A percentile compares a stretch with the other conserved stretches of the same genome.
Conservation (phyloP, 768 basidiomycete species). For the Neoboletus subvelutipes region DNA sequence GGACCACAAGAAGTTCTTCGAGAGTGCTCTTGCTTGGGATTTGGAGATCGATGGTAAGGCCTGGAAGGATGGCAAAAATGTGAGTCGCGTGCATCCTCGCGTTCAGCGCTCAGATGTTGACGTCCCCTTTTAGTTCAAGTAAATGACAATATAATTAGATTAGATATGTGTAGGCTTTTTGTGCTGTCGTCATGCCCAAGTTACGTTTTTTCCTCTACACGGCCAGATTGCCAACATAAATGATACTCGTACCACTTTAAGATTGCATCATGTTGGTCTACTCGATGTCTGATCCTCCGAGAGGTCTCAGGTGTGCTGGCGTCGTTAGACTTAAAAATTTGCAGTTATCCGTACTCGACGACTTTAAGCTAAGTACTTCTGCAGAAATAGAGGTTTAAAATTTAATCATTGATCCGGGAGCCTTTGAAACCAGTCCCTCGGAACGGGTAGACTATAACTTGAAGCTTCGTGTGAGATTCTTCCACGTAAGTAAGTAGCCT, state of each 20-base stretch:
- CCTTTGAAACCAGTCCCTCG: background rate
- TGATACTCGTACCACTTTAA: background rate
- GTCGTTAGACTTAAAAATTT: background rate
- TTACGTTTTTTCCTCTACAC: conserved; percentile 1
- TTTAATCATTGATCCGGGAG: background rate
- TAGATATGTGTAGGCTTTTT: conserved; percentile 27
- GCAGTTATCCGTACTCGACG: background rate
- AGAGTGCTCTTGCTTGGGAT: conserved; percentile 93
- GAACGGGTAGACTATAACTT: background rate
- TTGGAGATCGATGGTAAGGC: conserved; percentile 83
- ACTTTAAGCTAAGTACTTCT: background rate
- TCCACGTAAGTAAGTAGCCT: no score
- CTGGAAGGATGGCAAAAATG: conserved; percentile 90
- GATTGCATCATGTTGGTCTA: background rate
- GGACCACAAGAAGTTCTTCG: conserved; percentile 87
- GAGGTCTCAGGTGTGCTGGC: no score
- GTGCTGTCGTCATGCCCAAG: conserved; percentile 5
- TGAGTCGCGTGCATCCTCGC: conserved; percentile 42
- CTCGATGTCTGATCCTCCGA: background rate
- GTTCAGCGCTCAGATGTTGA: background rate
- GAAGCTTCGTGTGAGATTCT: no score
- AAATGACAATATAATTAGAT: conserved; percentile 9
- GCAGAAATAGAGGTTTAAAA: background rate
- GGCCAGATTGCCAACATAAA: background rate
- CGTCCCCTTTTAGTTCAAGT: conserved; percentile 21